Conservation (phyloP, 2,329 filamentous ascomycete species). For the Aspergillus melleus region DNA sequence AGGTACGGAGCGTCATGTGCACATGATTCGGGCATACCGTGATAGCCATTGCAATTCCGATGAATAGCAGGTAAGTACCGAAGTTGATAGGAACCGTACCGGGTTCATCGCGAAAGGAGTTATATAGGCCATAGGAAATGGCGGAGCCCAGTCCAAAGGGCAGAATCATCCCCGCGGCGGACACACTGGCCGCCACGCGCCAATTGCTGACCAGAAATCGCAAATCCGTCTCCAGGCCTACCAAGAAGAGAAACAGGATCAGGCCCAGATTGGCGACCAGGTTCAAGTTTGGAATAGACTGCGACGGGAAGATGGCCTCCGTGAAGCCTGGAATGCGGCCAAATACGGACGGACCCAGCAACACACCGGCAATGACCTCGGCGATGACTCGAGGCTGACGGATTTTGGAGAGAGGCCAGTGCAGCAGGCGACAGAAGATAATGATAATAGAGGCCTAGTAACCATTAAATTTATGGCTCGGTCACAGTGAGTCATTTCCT, state of each 20-base stretch:
- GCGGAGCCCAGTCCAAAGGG: conserved; percentile 81
- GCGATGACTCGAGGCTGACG: conserved; percentile 81
- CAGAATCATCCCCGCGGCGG: conserved; percentile 74
- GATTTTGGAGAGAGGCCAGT: conserved; percentile 74
- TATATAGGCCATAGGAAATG: conserved; percentile 77
- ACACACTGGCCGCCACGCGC: conserved; percentile 75
- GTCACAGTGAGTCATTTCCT: not conserved
- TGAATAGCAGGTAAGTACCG: conserved; percentile 70
- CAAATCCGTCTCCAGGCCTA: conserved; percentile 83
- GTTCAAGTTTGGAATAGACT: conserved; percentile 72
- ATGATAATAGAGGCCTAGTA: conserved; percentile 69
- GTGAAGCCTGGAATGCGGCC: conserved; percentile 80
- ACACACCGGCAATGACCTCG: conserved; percentile 79
- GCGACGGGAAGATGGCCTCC: conserved; percentile 71
- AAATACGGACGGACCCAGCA: conserved; percentile 85
- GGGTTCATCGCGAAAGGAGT: conserved; percentile 65
- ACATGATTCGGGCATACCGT: conserved; percentile 54
- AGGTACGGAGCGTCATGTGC: not conserved
- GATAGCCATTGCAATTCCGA: conserved; percentile 91
- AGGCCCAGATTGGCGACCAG: conserved; percentile 82
- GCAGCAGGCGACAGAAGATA: conserved; percentile 70
- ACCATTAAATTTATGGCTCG: not conserved
- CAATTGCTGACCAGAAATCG: conserved; percentile 76
- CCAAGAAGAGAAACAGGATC: conserved; percentile 82
- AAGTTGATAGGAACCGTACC: conserved; percentile 60